These are phyloP conservation scores for Eragrostis nindensis DNA, from an alignment of 176 grass and related monocot species.

Conservation along the genomic window DNA sequence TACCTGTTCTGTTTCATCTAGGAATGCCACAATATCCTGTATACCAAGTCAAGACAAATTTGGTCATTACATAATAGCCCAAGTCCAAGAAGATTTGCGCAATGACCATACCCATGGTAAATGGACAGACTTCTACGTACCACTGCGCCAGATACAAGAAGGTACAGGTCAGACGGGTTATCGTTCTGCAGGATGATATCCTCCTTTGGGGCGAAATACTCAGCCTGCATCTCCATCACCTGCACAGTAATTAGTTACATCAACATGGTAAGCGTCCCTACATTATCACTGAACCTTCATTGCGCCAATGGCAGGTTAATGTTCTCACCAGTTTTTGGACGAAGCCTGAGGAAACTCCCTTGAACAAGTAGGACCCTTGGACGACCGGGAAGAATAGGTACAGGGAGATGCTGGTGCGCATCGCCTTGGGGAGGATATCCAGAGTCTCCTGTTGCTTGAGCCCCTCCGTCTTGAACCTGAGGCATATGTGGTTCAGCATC, in stretches of 20 bases:
- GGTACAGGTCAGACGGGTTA: constrained; percentile 65
- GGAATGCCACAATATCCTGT: constrained; percentile 56
- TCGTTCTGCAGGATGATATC: constrained; percentile 88
- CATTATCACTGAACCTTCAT: background rate
- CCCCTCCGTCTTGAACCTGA: constrained; percentile 84
- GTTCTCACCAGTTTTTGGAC: constrained; percentile 72
- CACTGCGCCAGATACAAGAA: constrained; percentile 74
- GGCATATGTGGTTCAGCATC: constrained; percentile 86
- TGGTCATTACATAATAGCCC: background rate
- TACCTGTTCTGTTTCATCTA: constrained; percentile 59
- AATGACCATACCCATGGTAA: background rate
- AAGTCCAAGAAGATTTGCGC: background rate
- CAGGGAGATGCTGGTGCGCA: constrained; percentile 73
- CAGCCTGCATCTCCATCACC: constrained; percentile 50
- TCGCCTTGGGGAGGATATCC: constrained; percentile 72
- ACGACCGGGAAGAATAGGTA: constrained; percentile 74
- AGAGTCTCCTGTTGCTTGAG: constrained; percentile 81
- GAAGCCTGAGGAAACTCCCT: constrained; percentile 76
- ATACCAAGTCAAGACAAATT: background rate
- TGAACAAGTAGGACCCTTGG: constrained; percentile 72
- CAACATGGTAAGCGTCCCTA: background rate
- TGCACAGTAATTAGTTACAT: background rate
- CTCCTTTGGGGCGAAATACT: constrained; percentile 86
- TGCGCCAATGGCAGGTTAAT: background rate
- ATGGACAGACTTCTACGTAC: constrained; percentile 36